Base-by-base conservation (phyloP, 202 grass and related monocot species). In the Bolboschoenoplectus hybrid region DNA sequence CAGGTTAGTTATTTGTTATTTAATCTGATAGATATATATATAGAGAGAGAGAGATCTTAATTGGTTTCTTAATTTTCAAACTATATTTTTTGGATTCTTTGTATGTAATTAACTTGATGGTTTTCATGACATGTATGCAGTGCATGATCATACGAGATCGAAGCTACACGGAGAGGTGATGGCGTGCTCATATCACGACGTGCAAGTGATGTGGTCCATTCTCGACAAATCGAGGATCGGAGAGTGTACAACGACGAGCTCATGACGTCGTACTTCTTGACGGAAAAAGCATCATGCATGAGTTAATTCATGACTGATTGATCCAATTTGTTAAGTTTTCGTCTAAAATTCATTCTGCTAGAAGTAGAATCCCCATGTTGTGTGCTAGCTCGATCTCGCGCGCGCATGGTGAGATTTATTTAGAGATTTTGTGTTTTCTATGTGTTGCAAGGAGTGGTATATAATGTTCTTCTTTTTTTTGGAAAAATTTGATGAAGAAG, bases 161-260 rank as follows among this genome's bases (percentile, higher is more conserved):
- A 89, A 89, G 67, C 93, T 95, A 36, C 91, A 89, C 64, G 89
- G 90, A 7, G 93, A 95, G 74, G 93, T 95, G 69, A 92, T 95
- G 93, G 93, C 91, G 20, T 95, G 93, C 74, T 55, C 87, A 1
- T 92, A 95, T 78, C 73, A 91, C 40, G 93, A 95, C 81, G 93
- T 95, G 11, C 90, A 89, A 69, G 91, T 95, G 46, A 92, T 95
- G 93, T 92, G 93, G 93, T 91, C 89, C 67, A 95, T 95, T 82
- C 93, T 95, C 40, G 91, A 92, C 86, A 88, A 95, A 69, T 89
- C 93, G 40, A 86, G 65, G 79, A 74, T 85, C 9, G 47, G 51
- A 9, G 88, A 91, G 3, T 43, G 81, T 61, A 80, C 79, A 1
- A 52, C 79, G 1, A 52, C 76, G 20, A 91, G 62, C 63, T 91